Conservation (phyloP, 441 rosid species). For the Kokia cookei region DNA sequence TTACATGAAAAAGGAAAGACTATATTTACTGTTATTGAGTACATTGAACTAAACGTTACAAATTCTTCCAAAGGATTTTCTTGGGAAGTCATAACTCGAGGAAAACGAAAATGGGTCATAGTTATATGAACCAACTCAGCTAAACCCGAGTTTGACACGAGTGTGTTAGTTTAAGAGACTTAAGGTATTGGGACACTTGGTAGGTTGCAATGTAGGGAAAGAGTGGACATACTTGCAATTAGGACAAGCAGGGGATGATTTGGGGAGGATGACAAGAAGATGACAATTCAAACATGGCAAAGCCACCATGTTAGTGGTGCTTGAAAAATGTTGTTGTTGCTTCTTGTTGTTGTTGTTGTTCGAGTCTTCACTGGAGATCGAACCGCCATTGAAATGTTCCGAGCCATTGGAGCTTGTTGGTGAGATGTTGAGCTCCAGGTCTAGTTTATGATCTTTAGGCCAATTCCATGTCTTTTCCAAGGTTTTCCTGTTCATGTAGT, state of each 20-base stretch:
- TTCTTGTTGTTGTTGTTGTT: background rate
- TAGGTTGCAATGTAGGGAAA: conserved; percentile 20
- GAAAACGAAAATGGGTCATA: too few species aligned
- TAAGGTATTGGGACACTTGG: conserved; percentile 25
- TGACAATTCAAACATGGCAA: conserved; percentile 49
- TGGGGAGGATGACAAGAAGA: conserved; percentile 48
- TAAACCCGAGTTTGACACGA: background rate
- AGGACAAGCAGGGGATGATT: conserved; percentile 46
- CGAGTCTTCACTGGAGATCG: background rate
- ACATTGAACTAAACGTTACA: background rate
- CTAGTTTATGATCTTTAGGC: conserved; percentile 38
- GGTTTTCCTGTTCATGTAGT: conserved; percentile 42
- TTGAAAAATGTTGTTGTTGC: background rate
- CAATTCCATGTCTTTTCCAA: conserved; percentile 33
- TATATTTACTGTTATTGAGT: background rate
- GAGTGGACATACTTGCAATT: conserved; percentile 52
- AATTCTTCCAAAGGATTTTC: background rate
- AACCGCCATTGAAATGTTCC: background rate
- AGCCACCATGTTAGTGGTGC: conserved; percentile 34
- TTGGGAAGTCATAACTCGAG: too few species aligned
- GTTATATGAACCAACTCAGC: background rate
- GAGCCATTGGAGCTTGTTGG: background rate
- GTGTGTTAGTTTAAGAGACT: conserved; percentile 33
- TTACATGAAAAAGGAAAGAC: background rate
- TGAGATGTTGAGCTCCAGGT: conserved; percentile 46